A percentile compares a stretch with the other conserved stretches of the same genome.
Evolutionary conservation across 108 stramenopile genomes (phyloP).

Genomic region (Aureococcus anophagefferens): DNA sequence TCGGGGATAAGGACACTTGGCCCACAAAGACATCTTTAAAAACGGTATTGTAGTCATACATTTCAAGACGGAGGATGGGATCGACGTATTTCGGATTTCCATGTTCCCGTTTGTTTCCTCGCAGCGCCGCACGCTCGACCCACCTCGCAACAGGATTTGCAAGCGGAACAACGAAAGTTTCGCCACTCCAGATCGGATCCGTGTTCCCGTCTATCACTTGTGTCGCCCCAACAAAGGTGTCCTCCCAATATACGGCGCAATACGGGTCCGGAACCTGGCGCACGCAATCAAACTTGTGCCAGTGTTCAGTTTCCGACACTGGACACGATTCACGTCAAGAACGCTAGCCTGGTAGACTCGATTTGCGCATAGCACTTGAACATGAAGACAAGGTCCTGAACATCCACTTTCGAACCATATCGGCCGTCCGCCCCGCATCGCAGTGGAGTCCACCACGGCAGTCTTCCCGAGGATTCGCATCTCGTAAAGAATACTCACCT

Average conservation of each 20-base stretch:
- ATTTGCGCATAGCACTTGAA: too few relatives aligned
- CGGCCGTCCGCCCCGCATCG: neutral
- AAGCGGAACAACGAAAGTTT: neutral
- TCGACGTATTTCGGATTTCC: neutral
- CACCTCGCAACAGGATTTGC: neutral
- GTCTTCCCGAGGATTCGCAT: neutral
- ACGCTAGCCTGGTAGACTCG: neutral
- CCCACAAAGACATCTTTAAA: neutral
- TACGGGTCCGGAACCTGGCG: neutral
- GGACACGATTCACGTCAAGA: neutral
- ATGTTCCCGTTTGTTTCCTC: neutral
- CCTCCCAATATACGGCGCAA: neutral
- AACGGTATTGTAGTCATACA: neutral
- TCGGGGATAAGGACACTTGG: neutral
- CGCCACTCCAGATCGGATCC: neutral
- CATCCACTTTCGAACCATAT: too few relatives aligned
- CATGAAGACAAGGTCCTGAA: too few relatives aligned
- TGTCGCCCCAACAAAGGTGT: neutral
- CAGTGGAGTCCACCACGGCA: neutral
- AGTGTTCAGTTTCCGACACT: too few relatives aligned
- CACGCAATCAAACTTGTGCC: too few relatives aligned
- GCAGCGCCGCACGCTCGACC: neutral
- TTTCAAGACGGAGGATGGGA: neutral
- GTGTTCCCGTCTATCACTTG: neutral
- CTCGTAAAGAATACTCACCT: neutral